These are phyloP conservation scores for Coemansia sp. DNA, from an alignment of 192 early-diverging fungal genomes.

Conservation along the genomic window DNA sequence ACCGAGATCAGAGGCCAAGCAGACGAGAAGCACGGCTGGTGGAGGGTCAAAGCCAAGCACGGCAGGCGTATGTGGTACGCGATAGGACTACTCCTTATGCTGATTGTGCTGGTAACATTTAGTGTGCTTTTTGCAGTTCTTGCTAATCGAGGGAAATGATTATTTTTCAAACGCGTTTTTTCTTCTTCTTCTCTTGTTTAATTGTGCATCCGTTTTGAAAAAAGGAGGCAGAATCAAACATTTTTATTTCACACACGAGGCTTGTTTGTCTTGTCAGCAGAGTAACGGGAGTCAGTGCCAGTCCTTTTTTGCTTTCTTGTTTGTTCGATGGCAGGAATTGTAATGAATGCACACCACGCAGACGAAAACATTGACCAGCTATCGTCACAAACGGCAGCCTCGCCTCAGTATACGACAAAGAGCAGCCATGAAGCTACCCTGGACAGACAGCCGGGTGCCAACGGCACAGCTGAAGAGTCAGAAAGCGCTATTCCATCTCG, in stretches of 20 bases:
- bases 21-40: constrained; percentile 12
- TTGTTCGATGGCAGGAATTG: constrained; percentile 38
- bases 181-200: background rate
- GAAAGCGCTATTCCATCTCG: too few species aligned
- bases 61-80: constrained; percentile 17
- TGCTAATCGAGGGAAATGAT: constrained; percentile 13
- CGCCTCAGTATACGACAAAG: constrained; percentile 13
- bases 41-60: background rate
- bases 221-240: too few species aligned
- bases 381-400: constrained; percentile 20
- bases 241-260: too few species aligned
- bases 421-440: constrained; percentile 1
- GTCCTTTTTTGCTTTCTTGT: too few species aligned
- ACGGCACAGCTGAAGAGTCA: background rate
- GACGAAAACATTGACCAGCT: constrained; percentile 31
- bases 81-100: constrained; percentile 9
- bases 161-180: constrained; percentile 4
- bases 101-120: constrained; percentile 14
- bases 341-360: constrained; percentile 30
- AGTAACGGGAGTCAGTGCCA: too few species aligned
- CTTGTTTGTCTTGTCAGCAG: too few species aligned
- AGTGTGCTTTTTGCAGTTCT: constrained; percentile 13
- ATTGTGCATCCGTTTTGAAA: constrained; percentile 3
- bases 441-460: constrained; percentile 6
- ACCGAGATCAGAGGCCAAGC: background rate